phyloP scores from a whole-genome alignment of 2,329 filamentous ascomycete species.

The Ceratocystiopsis brevicomis region DNA sequence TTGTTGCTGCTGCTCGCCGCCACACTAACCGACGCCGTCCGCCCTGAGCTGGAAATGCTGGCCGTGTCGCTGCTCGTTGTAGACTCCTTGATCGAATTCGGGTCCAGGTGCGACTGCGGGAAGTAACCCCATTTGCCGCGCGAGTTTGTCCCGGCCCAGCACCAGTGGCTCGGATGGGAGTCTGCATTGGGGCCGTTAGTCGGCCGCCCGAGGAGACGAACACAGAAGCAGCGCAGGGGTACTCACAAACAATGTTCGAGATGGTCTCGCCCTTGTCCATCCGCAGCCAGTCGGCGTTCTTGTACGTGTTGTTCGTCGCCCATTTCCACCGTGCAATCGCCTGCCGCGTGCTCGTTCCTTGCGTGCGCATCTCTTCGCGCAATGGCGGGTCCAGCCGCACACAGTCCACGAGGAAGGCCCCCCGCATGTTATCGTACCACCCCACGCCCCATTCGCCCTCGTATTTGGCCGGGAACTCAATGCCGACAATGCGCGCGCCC shows the following conservation, averaged over 20 bases:
- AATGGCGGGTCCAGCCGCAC: conserved; percentile 27
- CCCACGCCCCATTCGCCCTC: conserved; percentile 36
- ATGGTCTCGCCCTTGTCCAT: conserved; percentile 48
- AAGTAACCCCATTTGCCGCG: conserved; percentile 36
- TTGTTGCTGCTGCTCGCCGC: no score
- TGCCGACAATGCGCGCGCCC: conserved; percentile 29
- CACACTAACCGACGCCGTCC: no score
- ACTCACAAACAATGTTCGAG: conserved; percentile 38
- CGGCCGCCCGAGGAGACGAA: no score
- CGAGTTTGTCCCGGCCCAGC: conserved; percentile 33
- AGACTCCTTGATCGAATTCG: conserved; percentile 23
- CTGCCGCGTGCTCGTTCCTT: conserved; percentile 25
- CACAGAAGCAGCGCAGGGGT: no score
- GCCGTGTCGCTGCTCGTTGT: conserved; percentile 10
- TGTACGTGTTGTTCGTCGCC: conserved; percentile 19
- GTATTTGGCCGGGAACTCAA: conserved; percentile 32
- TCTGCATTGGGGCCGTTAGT: conserved; percentile 14
- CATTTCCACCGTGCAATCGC: conserved; percentile 35
- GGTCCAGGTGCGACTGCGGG: conserved; percentile 29
- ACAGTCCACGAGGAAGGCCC: conserved; percentile 28
- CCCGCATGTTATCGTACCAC: conserved; percentile 33
- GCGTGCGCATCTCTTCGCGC: conserved; percentile 23
- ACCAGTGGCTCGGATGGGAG: conserved; percentile 31
- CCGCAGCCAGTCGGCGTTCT: conserved; percentile 27
- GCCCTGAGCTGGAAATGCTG: conserved; percentile 5